phyloP scores from a whole-genome alignment of 2,329 filamentous ascomycete genomes.

The Colletotrichum sansevieriae region DNA sequence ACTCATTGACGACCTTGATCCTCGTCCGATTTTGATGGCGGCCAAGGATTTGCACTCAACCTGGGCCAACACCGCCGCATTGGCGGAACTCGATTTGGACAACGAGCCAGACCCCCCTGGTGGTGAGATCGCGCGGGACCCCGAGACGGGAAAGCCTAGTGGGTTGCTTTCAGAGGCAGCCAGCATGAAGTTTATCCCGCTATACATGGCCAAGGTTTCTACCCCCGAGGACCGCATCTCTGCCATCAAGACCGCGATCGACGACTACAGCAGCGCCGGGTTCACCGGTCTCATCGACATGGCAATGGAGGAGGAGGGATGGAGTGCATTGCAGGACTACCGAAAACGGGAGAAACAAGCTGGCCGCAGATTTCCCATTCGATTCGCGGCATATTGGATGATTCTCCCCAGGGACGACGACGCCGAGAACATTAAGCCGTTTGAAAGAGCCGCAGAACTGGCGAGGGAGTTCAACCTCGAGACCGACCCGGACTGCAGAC shows the following conservation, averaged over 20 bases:
- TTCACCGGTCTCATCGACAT: constrained; percentile 70
- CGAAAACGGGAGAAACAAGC: constrained; percentile 50
- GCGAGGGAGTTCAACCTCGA: constrained; percentile 57
- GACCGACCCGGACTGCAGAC: constrained; percentile 46
- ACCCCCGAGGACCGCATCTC: constrained; percentile 61
- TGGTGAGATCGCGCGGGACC: constrained; percentile 61
- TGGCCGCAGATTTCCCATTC: constrained; percentile 53
- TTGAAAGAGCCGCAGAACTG: constrained; percentile 64
- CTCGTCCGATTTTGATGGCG: constrained; percentile 67
- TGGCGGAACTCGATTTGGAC: constrained; percentile 63
- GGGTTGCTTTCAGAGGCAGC: constrained; percentile 68
- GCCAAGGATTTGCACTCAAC: constrained; percentile 69
- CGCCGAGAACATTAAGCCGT: constrained; percentile 61
- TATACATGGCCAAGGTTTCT: constrained; percentile 62
- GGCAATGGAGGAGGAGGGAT: constrained; percentile 69
- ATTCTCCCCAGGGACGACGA: constrained; percentile 60
- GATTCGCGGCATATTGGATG: constrained; percentile 69
- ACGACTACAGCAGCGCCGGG: constrained; percentile 62
- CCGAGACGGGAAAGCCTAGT: constrained; percentile 56
- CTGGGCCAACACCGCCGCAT: constrained; percentile 67
- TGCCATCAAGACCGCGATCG: constrained; percentile 60
- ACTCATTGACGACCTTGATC: constrained; percentile 65
- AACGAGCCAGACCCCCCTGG: constrained; percentile 58
- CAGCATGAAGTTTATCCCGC: constrained; percentile 58
- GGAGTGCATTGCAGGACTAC: constrained; percentile 61